Evolutionary conservation across 768 basidiomycete genomes (phyloP).

Genomic region (Mycena alexandri): DNA sequence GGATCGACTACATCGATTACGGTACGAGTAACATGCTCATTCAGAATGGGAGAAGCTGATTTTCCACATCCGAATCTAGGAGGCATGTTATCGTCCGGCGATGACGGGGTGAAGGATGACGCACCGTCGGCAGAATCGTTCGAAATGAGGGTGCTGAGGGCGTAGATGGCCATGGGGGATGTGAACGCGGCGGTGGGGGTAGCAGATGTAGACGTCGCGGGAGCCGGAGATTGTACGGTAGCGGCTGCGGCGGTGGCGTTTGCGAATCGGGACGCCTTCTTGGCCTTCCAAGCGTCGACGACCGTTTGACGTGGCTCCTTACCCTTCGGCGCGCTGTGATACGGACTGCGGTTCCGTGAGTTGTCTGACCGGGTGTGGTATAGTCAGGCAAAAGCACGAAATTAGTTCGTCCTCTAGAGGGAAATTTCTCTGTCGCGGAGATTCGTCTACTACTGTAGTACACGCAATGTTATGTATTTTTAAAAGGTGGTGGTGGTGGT

Average conservation of each 20-base stretch:
- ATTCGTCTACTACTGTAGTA: too few species aligned
- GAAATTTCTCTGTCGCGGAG: too few species aligned
- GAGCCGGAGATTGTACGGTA: background rate
- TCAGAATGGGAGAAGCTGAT: slow-evolving; percentile 27
- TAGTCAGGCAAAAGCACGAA: too few species aligned
- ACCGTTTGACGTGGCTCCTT: slow-evolving; percentile 8
- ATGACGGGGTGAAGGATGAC: background rate
- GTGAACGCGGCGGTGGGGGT: background rate
- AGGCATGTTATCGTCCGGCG: slow-evolving; percentile 16
- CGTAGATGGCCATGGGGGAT: slow-evolving; percentile 20
- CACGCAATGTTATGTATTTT: too few species aligned
- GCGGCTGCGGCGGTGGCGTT: background rate
- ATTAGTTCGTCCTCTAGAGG: too few species aligned
- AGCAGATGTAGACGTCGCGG: background rate
- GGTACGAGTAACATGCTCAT: slow-evolving; percentile 22
- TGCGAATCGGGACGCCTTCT: background rate
- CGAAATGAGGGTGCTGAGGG: background rate
- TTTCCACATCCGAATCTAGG: slow-evolving; percentile 18
- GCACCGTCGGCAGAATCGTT: slow-evolving; percentile 1
- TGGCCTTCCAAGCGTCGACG: background rate
- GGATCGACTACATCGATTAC: slow-evolving; percentile 8
- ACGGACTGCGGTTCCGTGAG: too few species aligned
- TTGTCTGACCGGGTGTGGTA: too few species aligned
- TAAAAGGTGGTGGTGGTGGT: too few species aligned
- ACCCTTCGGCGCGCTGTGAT: background rate